These are phyloP conservation scores for Leptoxyphium fumago DNA, from an alignment of 2,329 filamentous ascomycete genomes.

Conservation along the genomic window DNA sequence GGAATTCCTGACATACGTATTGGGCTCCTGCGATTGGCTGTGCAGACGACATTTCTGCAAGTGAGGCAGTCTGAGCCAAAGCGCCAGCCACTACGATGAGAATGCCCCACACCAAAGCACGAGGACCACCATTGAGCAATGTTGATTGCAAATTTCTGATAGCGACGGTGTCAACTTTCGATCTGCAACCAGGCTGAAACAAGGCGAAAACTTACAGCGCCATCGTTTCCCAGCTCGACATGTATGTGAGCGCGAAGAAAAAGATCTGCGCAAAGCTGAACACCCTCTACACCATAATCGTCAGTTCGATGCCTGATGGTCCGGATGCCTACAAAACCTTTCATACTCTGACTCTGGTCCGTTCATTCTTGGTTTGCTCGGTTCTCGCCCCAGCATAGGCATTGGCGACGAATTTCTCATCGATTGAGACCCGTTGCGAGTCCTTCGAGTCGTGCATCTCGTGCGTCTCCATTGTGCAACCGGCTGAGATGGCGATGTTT, in stretches of 20 bases:
- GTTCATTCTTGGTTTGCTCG: not conserved
- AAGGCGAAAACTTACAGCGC: slow-evolving; percentile 2
- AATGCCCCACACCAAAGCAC: slow-evolving; percentile 12
- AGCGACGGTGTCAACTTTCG: not conserved
- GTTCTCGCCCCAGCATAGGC: not conserved
- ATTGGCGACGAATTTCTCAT: not conserved
- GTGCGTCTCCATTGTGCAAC: not conserved
- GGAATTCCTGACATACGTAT: slow-evolving; percentile 3
- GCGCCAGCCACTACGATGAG: slow-evolving; percentile 11
- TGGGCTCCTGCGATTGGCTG: slow-evolving; percentile 16
- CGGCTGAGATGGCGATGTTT: not conserved
- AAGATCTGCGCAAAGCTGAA: slow-evolving; percentile 14
- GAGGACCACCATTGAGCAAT: slow-evolving; percentile 12
- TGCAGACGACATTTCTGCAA: slow-evolving; percentile 13
- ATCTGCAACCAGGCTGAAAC: not conserved
- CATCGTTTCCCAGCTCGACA: slow-evolving; percentile 14
- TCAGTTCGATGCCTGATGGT: not conserved
- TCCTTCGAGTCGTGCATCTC: not conserved
- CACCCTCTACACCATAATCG: slow-evolving; percentile 4
- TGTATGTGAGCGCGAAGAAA: slow-evolving; percentile 11
- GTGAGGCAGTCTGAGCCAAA: slow-evolving; percentile 10
- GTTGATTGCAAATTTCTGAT: slow-evolving; percentile 9
- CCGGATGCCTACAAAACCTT: not conserved
- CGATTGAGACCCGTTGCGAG: not conserved
- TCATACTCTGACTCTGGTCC: not conserved